A percentile compares a stretch with the other conserved stretches of the same genome.
These are phyloP conservation scores for Prinsepia uniflora DNA, from an alignment of 306 rosid species.

Conservation along the genomic window DNA sequence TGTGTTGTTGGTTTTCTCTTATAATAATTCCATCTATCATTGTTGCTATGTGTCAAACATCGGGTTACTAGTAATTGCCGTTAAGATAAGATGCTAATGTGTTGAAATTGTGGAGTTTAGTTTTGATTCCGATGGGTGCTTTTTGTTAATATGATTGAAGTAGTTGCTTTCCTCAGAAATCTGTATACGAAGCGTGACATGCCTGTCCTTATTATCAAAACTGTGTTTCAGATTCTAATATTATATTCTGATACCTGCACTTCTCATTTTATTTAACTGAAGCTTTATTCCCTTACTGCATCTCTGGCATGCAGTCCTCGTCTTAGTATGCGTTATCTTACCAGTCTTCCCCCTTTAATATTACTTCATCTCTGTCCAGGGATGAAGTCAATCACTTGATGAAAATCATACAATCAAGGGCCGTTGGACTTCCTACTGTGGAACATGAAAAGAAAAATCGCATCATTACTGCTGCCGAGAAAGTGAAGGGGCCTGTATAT, in stretches of 20 bases:
- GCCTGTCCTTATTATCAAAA: neutral
- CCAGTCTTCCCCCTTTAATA: constrained; percentile 10
- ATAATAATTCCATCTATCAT: neutral
- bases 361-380: constrained; percentile 36
- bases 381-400: constrained; percentile 61
- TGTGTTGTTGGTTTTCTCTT: neutral
- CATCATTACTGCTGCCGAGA: constrained; percentile 28
- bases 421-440: constrained; percentile 39
- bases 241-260: neutral
- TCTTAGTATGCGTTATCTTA: neutral
- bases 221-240: neutral
- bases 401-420: constrained; percentile 66
- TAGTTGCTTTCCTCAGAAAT: neutral
- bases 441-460: constrained; percentile 34
- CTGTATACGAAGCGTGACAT: neutral
- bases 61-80: neutral
- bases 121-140: neutral
- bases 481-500: constrained; percentile 31
- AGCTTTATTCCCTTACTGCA: no score
- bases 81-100: neutral
- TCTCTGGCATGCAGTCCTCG: neutral
- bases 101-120: neutral
- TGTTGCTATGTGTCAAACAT: neutral
- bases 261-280: no score
- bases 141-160: neutral